A percentile compares a stretch with the other conserved stretches of the same genome.
phyloP scores from a whole-genome alignment of 2,329 filamentous ascomycete species.

The Sclerotinia minor region DNA sequence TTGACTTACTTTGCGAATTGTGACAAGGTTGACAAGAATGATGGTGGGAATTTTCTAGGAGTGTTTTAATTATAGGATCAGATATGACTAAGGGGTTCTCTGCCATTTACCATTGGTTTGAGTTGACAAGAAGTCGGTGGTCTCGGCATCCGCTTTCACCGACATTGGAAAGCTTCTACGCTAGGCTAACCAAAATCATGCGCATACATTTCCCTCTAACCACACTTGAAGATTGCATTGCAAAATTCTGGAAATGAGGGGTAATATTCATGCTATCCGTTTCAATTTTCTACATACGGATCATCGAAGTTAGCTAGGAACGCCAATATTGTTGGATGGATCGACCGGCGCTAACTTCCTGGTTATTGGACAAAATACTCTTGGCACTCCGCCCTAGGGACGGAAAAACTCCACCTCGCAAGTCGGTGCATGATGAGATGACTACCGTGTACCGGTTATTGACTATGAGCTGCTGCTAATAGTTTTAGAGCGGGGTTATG shows the following conservation, averaged over 20 bases:
- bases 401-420: background rate
- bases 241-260: background rate
- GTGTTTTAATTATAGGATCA: background rate
- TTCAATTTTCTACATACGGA: background rate
- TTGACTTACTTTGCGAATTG: background rate
- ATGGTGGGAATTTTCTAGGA: background rate
- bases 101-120: background rate
- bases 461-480: background rate
- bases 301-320: background rate
- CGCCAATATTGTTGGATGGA: background rate
- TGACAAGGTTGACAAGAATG: background rate
- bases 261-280: constrained; percentile 3
- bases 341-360: background rate
- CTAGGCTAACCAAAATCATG: constrained; percentile 1
- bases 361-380: background rate
- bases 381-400: background rate
- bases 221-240: background rate
- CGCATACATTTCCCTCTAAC: background rate
- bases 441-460: constrained; percentile 1
- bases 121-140: constrained; percentile 8
- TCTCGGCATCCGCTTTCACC: constrained; percentile 17
- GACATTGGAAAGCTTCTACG: background rate
- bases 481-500: constrained; percentile 6
- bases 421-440: background rate
- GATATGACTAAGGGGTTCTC: background rate